Percentiles rank a stretch among this genome's conserved stretches.
These are phyloP conservation scores for Aspergillus fumigatus DNA, from an alignment of 2,329 filamentous ascomycete species.

Conservation along the genomic window DNA sequence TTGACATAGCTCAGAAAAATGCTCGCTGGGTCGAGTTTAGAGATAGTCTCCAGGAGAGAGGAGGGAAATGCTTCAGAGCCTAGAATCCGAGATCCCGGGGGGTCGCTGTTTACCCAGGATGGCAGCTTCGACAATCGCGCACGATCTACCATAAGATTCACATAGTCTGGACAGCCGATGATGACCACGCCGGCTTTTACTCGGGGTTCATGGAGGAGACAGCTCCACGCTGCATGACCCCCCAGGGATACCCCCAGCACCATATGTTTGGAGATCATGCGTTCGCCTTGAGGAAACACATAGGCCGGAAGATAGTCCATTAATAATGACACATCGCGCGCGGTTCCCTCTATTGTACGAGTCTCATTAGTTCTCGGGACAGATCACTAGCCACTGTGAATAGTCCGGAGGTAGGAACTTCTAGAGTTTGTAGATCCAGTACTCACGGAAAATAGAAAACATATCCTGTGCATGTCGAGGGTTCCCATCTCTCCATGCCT, in stretches of 20 bases:
- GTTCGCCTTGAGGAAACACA: constrained; percentile 54
- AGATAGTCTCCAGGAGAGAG: constrained; percentile 59
- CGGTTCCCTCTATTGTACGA: constrained; percentile 53
- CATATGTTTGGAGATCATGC: constrained; percentile 57
- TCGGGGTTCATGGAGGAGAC: constrained; percentile 70
- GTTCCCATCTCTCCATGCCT: constrained; percentile 76
- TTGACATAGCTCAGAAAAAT: constrained; percentile 58
- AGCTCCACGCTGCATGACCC: constrained; percentile 83
- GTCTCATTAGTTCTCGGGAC: neutral
- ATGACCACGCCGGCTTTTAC: constrained; percentile 74
- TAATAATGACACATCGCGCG: constrained; percentile 67
- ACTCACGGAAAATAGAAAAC: constrained; percentile 69
- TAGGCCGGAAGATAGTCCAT: constrained; percentile 77
- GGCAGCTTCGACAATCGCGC: constrained; percentile 65
- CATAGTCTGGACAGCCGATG: constrained; percentile 87
- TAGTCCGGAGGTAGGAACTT: too few relatives aligned
- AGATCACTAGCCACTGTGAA: neutral
- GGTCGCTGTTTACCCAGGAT: constrained; percentile 54
- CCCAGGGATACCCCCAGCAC: constrained; percentile 81
- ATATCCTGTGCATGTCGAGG: constrained; percentile 83
- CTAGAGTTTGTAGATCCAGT: neutral
- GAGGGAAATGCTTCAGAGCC: constrained; percentile 74
- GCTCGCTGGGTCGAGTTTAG: constrained; percentile 68
- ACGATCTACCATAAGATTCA: constrained; percentile 73
- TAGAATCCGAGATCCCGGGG: constrained; percentile 61